A percentile compares a stretch with the other conserved stretches of the same genome.
phyloP scores from a whole-genome alignment of 345 rosid species.

The Pugionium cornutum region DNA sequence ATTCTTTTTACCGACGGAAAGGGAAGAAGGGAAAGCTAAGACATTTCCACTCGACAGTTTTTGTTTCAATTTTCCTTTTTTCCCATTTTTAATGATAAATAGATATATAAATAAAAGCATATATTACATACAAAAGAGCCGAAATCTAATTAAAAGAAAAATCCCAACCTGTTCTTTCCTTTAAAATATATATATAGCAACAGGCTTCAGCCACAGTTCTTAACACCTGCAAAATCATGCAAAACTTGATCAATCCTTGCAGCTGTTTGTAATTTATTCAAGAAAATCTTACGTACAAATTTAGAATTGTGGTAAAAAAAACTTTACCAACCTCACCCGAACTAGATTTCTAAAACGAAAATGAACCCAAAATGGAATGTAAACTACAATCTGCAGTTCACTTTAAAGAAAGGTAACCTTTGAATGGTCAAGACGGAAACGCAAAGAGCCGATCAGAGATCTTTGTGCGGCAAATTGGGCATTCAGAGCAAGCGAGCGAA shows the following conservation, averaged over 20 bases:
- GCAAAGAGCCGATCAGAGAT: conserved; percentile 94
- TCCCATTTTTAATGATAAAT: conserved; percentile 22
- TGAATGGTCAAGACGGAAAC: conserved; percentile 64
- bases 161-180: conserved; percentile 32
- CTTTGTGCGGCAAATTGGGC: conserved; percentile 97
- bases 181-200: conserved; percentile 32
- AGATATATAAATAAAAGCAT: conserved; percentile 10
- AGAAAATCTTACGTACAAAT: neutral
- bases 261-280: neutral
- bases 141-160: conserved; percentile 16
- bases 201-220: conserved; percentile 29
- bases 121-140: conserved; percentile 32
- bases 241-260: neutral
- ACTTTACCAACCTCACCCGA: conserved; percentile 1
- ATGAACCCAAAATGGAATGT: conserved; percentile 5
- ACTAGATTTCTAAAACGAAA: conserved; percentile 17
- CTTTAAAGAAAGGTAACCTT: conserved; percentile 23
- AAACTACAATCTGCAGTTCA: conserved; percentile 4
- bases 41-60: conserved; percentile 2
- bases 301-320: neutral
- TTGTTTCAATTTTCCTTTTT: conserved; percentile 1
- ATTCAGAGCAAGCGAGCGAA: conserved; percentile 95
- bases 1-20: no score
- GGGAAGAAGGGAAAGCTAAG: neutral
- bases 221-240: conserved; percentile 28